Base-by-base conservation (phyloP, 2,329 filamentous ascomycete species). In the Clonostachys rosea region DNA sequence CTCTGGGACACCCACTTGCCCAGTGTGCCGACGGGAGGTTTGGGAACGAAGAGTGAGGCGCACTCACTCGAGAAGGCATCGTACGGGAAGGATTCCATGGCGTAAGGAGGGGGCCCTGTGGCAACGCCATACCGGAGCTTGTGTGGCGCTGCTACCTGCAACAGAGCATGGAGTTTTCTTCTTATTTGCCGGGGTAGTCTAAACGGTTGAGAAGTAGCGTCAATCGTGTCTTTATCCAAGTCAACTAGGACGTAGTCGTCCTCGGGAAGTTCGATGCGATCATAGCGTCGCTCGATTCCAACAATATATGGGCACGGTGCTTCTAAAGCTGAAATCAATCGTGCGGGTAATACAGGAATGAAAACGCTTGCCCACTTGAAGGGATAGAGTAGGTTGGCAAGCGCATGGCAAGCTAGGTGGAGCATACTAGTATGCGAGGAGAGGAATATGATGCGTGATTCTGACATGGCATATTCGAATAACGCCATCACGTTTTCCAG, bases 391-490 rank as follows among this genome's bases (percentile, higher is more conserved):
- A 97, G 73, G 63, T 86, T 91, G 34, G 82, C 81, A 48, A 97
- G 73, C n/a, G 92, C 91, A 64, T 91, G 85, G 58, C 88, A 95
- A 35, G 91, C 92, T 41, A 97, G 79, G 60, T 97, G 91, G 49
- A 99, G 78, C 94, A 99, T 97, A 44, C 91, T 86, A 2, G 92
- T 94, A 64, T 99, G 91, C 2, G 91, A 96, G 9, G 94, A 97
- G 17, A 97, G 76, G 54, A 99, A 85, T 61, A 99, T 96, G 66
- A 99, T 96, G 49, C 92, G 87, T 41, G 91, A 94, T 70, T 99
- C 94, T 2, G 89, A 81, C 63, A 99, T 78, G 54, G 90, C 88
- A 65, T 92, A 96, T 71, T 99, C 94, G 61, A 96, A 91, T 18
- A 99, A 76, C 17, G 89, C 85, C 51, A 99, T 82, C 49, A 99